Base-by-base conservation (phyloP, 2,329 filamentous ascomycete genomes). In the Colletotrichum acutatum region DNA sequence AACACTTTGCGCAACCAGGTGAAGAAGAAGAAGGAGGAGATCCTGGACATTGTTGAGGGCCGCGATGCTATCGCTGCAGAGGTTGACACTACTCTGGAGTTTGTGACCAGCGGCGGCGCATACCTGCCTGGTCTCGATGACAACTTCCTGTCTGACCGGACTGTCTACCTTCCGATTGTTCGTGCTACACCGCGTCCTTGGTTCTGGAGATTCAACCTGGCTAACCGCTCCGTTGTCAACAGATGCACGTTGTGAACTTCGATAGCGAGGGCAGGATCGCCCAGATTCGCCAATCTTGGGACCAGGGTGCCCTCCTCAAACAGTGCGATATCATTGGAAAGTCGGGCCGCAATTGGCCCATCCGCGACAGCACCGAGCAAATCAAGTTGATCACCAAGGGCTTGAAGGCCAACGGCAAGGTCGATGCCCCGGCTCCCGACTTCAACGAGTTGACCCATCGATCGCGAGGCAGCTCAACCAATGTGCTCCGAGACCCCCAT, bases 271-370 rank as follows among this genome's bases (percentile, higher is more conserved):
- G 91, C 81, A 95, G 94, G 85, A 98, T 99, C 80, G 83, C 89
- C 72, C 94, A 97, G 82, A 94, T 98, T 76, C 94, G 96, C 77
- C 90, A 96, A 77, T 94, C 93, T 82, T 99, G 97, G 97, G 97
- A 99, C 82, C 97, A 99, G 83, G 95, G 92, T 74, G 93, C 95
- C 66, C 90, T 99, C 53, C 90, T 99, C 76, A 98, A 97, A 85
- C 93, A 97, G 82, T 89, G 98, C 75, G 95, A 98, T 75, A 92
- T 98, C 69, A 98, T 99, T 82, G 96, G 97, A 78, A 93, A 92
- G 80, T 92, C 93, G 66, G 94, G 94, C 69, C 94, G 93, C 82
- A 97, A 97, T 84, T 99, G 97, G 97, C 97, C 97, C 67, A 97
- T 99, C 80, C 91, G 91, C 77, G 95, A 98, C 80, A 93, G 92